phyloP scores from a whole-genome alignment of 2,329 filamentous ascomycete genomes.

The Gliomastix tumulicola region DNA sequence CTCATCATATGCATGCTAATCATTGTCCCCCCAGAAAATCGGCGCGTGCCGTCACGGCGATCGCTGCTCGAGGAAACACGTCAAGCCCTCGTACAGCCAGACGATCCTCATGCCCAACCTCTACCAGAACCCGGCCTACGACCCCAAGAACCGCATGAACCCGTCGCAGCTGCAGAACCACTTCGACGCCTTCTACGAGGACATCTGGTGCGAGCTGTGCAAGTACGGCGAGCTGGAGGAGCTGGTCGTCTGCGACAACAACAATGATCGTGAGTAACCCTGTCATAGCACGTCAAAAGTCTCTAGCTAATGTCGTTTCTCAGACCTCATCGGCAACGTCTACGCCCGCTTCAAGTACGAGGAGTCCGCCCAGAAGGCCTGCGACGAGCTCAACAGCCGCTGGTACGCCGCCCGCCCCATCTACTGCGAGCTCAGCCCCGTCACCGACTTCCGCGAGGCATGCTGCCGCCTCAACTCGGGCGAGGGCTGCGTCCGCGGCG shows the following conservation, averaged over 20 bases:
- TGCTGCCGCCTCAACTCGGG: conserved; percentile 92
- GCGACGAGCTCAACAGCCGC: conserved; percentile 86
- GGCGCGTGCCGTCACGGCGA: conserved; percentile 97
- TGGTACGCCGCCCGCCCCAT: conserved; percentile 98
- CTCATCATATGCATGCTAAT: background rate
- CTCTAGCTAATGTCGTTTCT: conserved; percentile 7
- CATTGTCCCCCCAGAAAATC: conserved; percentile 68
- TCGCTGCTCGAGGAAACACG: conserved; percentile 95
- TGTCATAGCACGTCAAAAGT: background rate
- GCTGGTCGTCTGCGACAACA: conserved; percentile 98
- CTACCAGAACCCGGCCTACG: conserved; percentile 98
- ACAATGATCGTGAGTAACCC: conserved; percentile 75
- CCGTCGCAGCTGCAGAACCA: conserved; percentile 94
- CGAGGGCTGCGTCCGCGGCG: conserved; percentile 90
- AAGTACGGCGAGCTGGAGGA: conserved; percentile 97
- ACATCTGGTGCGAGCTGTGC: conserved; percentile 99
- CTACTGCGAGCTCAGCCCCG: conserved; percentile 94
- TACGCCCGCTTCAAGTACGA: conserved; percentile 99
- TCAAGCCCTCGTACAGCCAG: conserved; percentile 97
- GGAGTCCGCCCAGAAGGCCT: conserved; percentile 87
- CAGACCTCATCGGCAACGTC: conserved; percentile 95
- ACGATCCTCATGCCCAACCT: conserved; percentile 97
- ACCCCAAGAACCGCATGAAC: conserved; percentile 96
- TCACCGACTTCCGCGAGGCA: conserved; percentile 96
- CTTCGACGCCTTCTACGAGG: conserved; percentile 99